phyloP scores from a whole-genome alignment of 805 yeast species.

The Yarrowia hollandica region DNA sequence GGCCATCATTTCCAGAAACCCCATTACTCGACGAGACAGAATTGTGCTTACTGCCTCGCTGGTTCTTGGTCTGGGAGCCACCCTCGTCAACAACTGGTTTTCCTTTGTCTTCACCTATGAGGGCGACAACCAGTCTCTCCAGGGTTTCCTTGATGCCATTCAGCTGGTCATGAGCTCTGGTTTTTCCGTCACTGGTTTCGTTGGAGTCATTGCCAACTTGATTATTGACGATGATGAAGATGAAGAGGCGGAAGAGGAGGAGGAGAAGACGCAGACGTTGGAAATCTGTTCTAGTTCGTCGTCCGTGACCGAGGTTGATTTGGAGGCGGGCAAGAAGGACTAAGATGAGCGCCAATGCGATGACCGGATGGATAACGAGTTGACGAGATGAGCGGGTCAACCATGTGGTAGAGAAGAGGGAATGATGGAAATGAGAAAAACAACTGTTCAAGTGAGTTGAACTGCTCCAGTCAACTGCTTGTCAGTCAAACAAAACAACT shows the following conservation, averaged over 20 bases:
- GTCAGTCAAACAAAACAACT: not conserved
- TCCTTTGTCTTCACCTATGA: conserved; percentile 60
- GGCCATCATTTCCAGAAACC: conserved; percentile 55
- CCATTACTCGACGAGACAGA: conserved; percentile 70
- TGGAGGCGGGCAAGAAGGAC: conserved; percentile 11
- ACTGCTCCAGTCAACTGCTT: too few species aligned
- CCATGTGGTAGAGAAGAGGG: not conserved
- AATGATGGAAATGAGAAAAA: too few species aligned
- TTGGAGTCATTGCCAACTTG: conserved; percentile 62
- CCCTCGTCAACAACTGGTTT: conserved; percentile 67
- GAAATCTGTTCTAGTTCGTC: not conserved
- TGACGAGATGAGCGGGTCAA: too few species aligned
- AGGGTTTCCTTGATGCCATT: conserved; percentile 68
- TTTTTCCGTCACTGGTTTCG: conserved; percentile 66
- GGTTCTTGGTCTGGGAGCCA: conserved; percentile 67
- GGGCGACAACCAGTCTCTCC: conserved; percentile 57
- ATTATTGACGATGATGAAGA: conserved; percentile 57
- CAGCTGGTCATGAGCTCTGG: conserved; percentile 71
- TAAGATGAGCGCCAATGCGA: too few species aligned
- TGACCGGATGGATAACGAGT: too few species aligned
- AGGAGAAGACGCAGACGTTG: not conserved
- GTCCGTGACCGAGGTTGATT: not conserved
- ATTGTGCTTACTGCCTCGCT: conserved; percentile 67
- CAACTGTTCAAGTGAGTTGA: too few species aligned
- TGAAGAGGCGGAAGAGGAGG: conserved; percentile 33